Percentiles rank a stretch among this genome's conserved stretches.
These are phyloP conservation scores for Naematelia encephala DNA, from an alignment of 768 basidiomycete species.

Conservation along the genomic window DNA sequence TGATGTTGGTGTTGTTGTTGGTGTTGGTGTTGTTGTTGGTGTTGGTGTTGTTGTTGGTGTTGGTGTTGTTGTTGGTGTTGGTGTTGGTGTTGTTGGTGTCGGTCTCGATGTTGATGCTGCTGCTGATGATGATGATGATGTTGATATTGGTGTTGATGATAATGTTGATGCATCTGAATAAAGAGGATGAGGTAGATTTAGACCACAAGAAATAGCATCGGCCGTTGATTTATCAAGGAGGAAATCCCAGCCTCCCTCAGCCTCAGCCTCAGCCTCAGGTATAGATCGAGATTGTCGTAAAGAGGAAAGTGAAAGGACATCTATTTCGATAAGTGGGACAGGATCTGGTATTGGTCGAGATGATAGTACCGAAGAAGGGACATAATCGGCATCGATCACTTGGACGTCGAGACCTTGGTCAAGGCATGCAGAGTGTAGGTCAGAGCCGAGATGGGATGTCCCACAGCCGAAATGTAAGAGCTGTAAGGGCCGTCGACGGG, in stretches of 20 bases:
- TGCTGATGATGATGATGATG: too few relatives aligned
- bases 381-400: conserved; percentile 38
- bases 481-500: conserved; percentile 1
- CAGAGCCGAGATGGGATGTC: conserved; percentile 24
- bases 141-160: too few relatives aligned
- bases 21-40: too few relatives aligned
- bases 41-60: too few relatives aligned
- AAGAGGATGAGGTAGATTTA: neutral
- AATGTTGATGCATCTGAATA: conserved; percentile 2
- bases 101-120: too few relatives aligned
- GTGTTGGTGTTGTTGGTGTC: too few relatives aligned
- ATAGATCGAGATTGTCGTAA: too few relatives aligned
- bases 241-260: conserved; percentile 15
- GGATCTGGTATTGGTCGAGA: neutral
- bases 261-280: too few relatives aligned
- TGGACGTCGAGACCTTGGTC: conserved; percentile 8
- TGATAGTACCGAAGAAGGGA: conserved; percentile 8
- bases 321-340: neutral
- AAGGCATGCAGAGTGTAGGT: conserved; percentile 7
- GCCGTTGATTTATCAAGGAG: conserved; percentile 42
- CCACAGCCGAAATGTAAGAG: conserved; percentile 43
- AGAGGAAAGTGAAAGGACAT: neutral
- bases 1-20: too few relatives aligned
- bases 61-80: too few relatives aligned
- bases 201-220: conserved; percentile 43